These are phyloP conservation scores for Coleophoma cylindrospora DNA, from an alignment of 2,329 filamentous ascomycete genomes.

Conservation along the genomic window DNA sequence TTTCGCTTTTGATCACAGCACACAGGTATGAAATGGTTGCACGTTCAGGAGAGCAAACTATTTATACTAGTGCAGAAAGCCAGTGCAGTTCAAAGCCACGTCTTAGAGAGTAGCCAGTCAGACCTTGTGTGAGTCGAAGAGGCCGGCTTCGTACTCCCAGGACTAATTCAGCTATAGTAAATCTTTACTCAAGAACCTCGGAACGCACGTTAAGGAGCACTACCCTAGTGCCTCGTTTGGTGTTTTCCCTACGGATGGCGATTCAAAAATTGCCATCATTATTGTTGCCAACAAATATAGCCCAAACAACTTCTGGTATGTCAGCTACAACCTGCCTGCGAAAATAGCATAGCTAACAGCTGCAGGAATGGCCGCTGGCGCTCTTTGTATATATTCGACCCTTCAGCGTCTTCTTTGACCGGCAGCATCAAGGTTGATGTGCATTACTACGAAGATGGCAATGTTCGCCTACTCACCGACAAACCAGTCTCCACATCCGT, in stretches of 20 bases:
- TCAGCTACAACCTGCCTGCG: too few species aligned
- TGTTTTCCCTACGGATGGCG: constrained; percentile 74
- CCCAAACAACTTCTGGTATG: constrained; percentile 93
- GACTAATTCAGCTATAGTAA: constrained; percentile 49
- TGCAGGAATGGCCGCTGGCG: constrained; percentile 92
- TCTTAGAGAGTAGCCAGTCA: constrained; percentile 68
- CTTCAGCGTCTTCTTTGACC: constrained; percentile 62
- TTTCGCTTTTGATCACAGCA: constrained; percentile 81
- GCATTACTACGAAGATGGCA: constrained; percentile 99
- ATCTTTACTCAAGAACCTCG: constrained; percentile 74
- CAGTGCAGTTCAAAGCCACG: constrained; percentile 73
- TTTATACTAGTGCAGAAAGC: constrained; percentile 56
- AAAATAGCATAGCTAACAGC: too few species aligned
- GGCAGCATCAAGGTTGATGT: constrained; percentile 90
- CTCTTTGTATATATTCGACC: constrained; percentile 75
- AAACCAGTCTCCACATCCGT: constrained; percentile 65
- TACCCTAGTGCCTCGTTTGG: constrained; percentile 78
- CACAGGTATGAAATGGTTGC: constrained; percentile 49
- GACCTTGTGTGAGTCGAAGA: constrained; percentile 67
- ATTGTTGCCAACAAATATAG: constrained; percentile 96
- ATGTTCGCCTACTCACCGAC: constrained; percentile 87
- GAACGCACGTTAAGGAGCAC: constrained; percentile 78
- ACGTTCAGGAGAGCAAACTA: too few species aligned
- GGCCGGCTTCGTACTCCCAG: neutral
- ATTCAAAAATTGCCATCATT: constrained; percentile 71